phyloP scores from a whole-genome alignment of 805 yeast genomes.

The Yamadazyma scolyti region DNA sequence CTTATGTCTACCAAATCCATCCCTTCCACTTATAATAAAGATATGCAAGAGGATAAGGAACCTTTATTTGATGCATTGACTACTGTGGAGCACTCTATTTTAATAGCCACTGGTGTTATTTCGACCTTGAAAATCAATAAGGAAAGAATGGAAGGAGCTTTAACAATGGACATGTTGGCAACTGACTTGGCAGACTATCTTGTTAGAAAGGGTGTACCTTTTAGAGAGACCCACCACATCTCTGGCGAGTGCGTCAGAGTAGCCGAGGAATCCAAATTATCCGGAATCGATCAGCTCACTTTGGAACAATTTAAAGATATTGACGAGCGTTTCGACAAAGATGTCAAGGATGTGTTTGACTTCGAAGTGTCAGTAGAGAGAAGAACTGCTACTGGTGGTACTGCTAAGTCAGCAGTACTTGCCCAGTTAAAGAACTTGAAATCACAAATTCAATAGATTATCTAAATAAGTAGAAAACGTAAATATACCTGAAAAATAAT shows the following conservation, averaged over 20 bases:
- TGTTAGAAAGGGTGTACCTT: constrained; percentile 97
- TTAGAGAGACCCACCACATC: constrained; percentile 98
- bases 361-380: constrained; percentile 95
- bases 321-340: constrained; percentile 75
- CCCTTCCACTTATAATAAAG: constrained; percentile 97
- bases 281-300: constrained; percentile 84
- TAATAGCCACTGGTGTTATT: constrained; percentile 94
- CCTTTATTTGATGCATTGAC: constrained; percentile 90
- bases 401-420: constrained; percentile 86
- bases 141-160: constrained; percentile 77
- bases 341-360: constrained; percentile 81
- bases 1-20: constrained; percentile 95
- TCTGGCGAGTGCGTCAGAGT: constrained; percentile 94
- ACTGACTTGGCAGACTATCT: constrained; percentile 97
- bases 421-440: constrained; percentile 56
- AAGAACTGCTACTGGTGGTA: constrained; percentile 96
- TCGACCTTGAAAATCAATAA: constrained; percentile 76
- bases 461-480: too few species aligned
- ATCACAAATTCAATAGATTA: constrained; percentile 1
- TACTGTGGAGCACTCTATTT: constrained; percentile 90
- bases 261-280: constrained; percentile 74
- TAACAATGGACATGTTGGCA: constrained; percentile 98
- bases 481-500: too few species aligned
- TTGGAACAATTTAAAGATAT: constrained; percentile 75
- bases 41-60: constrained; percentile 98